Evolutionary conservation across 768 basidiomycete genomes (phyloP).

Genomic region (Tricholoma flavovirens): DNA sequence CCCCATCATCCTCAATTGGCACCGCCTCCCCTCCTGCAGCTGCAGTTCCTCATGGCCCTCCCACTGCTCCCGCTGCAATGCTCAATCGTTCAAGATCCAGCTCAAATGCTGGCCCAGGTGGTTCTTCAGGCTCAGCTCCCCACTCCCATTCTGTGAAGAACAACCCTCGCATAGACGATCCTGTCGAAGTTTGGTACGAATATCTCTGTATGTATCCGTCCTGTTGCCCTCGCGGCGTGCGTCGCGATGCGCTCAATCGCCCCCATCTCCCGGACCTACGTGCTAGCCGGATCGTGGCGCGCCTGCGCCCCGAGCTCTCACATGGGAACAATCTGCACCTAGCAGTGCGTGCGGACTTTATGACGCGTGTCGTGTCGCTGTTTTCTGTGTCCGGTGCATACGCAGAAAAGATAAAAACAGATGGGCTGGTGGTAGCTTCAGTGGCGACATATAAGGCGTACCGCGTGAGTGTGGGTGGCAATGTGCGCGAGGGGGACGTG

Average conservation of each 20-base stretch:
- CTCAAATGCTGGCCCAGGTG: slow-evolving; percentile 8
- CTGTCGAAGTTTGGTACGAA: slow-evolving; percentile 40
- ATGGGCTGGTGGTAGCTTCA: slow-evolving; percentile 29
- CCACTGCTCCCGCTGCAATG: neutral
- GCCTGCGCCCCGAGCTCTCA: slow-evolving; percentile 35
- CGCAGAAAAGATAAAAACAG: slow-evolving; percentile 29
- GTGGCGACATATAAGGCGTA: slow-evolving; percentile 26
- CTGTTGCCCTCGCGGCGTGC: slow-evolving; percentile 45
- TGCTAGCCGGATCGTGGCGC: slow-evolving; percentile 43
- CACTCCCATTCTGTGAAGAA: slow-evolving; percentile 20
- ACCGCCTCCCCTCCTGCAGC: slow-evolving; percentile 7
- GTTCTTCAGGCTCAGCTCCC: neutral
- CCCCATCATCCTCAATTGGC: slow-evolving; percentile 9
- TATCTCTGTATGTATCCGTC: slow-evolving; percentile 38
- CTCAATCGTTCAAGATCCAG: neutral
- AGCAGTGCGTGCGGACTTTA: slow-evolving; percentile 33
- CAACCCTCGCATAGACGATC: slow-evolving; percentile 43
- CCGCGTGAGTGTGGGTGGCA: slow-evolving; percentile 23
- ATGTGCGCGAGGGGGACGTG: slow-evolving; percentile 22
- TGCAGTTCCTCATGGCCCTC: neutral
- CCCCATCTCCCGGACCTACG: slow-evolving; percentile 38
- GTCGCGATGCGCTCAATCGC: slow-evolving; percentile 30
- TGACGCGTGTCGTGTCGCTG: slow-evolving; percentile 32
- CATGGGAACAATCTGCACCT: slow-evolving; percentile 19
- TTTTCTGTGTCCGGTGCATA: slow-evolving; percentile 38